These are phyloP conservation scores for Sordariomycetes sp. DNA, from an alignment of 2,329 filamentous ascomycete genomes.

Conservation along the genomic window DNA sequence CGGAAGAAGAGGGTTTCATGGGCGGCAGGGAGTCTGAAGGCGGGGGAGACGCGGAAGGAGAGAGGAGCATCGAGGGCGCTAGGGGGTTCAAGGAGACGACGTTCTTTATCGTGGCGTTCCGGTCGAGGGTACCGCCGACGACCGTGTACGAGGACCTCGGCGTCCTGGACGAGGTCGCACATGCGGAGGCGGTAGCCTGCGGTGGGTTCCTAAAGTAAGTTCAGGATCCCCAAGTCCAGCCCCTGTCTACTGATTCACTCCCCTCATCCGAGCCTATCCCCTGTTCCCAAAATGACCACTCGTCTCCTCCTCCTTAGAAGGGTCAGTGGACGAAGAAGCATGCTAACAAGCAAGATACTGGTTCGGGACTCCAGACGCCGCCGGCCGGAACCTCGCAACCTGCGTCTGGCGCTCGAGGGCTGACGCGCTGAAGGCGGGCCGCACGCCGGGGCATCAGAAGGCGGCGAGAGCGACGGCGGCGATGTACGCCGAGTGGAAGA, in stretches of 20 bases:
- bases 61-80: slow-evolving; percentile 18
- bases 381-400: slow-evolving; percentile 70
- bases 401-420: slow-evolving; percentile 51
- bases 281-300: background rate
- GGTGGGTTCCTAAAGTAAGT: slow-evolving; percentile 70
- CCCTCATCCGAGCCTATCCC: background rate
- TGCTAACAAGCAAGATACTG: slow-evolving; percentile 49
- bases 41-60: too few species aligned
- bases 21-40: slow-evolving; percentile 6
- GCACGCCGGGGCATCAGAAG: slow-evolving; percentile 46
- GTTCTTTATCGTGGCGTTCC: slow-evolving; percentile 80
- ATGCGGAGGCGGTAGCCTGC: slow-evolving; percentile 64
- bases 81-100: slow-evolving; percentile 41
- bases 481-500: slow-evolving; percentile 53
- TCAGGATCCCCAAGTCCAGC: background rate
- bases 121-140: slow-evolving; percentile 54
- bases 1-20: slow-evolving; percentile 35
- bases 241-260: too few species aligned
- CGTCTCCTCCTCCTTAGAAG: background rate
- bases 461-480: slow-evolving; percentile 52
- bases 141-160: slow-evolving; percentile 58
- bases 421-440: slow-evolving; percentile 45
- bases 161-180: slow-evolving; percentile 62
- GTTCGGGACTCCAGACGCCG: slow-evolving; percentile 63
- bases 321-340: background rate